Evolutionary conservation across 371 early-diverging fungal species (phyloP), one percentile per base, ranked within the genome.

Genomic region (Rhizopus delemar): DNA sequence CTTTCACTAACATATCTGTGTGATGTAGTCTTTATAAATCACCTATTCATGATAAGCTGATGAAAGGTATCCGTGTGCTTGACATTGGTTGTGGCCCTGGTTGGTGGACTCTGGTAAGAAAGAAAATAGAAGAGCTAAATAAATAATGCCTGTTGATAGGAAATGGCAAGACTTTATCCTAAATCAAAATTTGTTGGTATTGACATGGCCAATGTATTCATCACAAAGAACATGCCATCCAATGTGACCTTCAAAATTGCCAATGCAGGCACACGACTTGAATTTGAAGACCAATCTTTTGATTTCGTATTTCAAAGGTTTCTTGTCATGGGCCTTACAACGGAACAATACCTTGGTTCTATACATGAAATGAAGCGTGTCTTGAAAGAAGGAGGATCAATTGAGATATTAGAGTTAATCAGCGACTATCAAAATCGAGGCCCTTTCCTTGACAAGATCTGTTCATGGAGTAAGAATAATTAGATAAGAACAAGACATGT

Each of bases 21-120:
- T 11, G 15, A 15, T 5, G 28, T 33, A 72, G 77, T 8, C 41
- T 75, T 9, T 74, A 60, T 63, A 70, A 71, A 15, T 73, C 74
- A 3, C 69, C 71, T 36, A 55, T 80, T 5, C 75, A 80, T 41
- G 75, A 80, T 3, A 59, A 66, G 32, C 43, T 80, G n/a, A 39
- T 48, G 13, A 48, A 66, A 51, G 77, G 77, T 11, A 71, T 71
- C 28, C 63, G 68, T 16, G 75, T 77, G 0, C 61, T 80, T 13
- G 80, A 80, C 29, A 67, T 77, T 31, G 80, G 80, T 3, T 78
- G 79, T 65, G 79, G 79, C 3, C 79, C 79, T 46, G 79, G 76
- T 9, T 74, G 68, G 67, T 78, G 79, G 79, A 69, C 72, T n/a
- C 8, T 67, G 49, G 75, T 70, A 59, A 65, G 41, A 7, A 32